phyloP scores from a whole-genome alignment of 2,329 filamentous ascomycete species.

The Gyromitra esculenta region DNA sequence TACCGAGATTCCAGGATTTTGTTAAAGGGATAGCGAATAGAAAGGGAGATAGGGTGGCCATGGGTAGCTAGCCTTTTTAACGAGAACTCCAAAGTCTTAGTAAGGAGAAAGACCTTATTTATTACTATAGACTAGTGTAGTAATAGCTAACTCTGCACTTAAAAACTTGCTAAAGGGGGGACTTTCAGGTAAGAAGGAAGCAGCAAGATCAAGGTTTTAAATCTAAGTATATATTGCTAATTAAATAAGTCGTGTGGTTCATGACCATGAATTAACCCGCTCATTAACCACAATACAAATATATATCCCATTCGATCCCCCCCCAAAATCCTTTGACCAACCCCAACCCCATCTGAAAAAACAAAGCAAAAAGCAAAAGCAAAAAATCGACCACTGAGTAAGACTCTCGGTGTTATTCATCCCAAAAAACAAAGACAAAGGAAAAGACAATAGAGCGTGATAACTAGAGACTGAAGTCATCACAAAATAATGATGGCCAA shows the following conservation, averaged over 20 bases:
- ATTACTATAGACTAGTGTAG: too few relatives aligned
- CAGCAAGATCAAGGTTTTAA: background rate
- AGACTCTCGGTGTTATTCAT: background rate
- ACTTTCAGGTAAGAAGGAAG: background rate
- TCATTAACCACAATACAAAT: background rate
- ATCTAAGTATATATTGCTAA: background rate
- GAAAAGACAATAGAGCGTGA: background rate
- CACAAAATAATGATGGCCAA: constrained; percentile 18
- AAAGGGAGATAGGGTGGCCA: too few relatives aligned
- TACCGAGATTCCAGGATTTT: too few relatives aligned
- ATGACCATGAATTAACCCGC: background rate
- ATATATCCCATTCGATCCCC: background rate
- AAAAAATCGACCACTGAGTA: background rate
- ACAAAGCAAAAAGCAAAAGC: background rate
- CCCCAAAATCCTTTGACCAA: background rate
- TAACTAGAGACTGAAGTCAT: background rate
- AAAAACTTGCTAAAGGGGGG: background rate
- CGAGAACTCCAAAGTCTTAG: too few relatives aligned
- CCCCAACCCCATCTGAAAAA: background rate
- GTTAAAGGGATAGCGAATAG: too few relatives aligned
- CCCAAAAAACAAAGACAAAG: background rate
- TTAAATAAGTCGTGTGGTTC: background rate
- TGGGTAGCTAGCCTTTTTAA: too few relatives aligned
- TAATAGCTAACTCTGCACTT: too few relatives aligned
- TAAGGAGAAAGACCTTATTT: too few relatives aligned